Base-by-base conservation (phyloP, 495 filamentous ascomycete species). In the Acidomyces sp. region DNA sequence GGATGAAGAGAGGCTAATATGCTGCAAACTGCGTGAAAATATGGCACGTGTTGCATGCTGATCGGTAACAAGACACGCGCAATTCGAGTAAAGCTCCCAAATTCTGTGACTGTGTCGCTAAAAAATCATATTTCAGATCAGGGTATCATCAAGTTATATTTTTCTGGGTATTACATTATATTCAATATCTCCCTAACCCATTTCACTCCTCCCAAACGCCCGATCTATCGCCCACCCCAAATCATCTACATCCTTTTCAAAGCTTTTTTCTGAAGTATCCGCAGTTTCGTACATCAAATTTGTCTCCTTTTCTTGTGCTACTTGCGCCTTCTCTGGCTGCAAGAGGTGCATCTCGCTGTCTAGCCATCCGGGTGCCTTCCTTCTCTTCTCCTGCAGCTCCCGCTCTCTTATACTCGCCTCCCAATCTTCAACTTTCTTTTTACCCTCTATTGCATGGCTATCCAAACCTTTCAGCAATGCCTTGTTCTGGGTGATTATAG, bases 341-440 rank as follows among this genome's bases (percentile, higher is more conserved):
- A 97, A 58, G 39, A 97, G 62, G 52, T 82, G 72, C 56, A 82
- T 78, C 20, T 93, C 83, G 25, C 83, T 80, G 57, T 97, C 90
- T 52, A 97, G 61, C 82, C 88, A 97, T 1, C 90, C 90, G 12
- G 90, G 90, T 28, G 90, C 90, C 24, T 93, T 69, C 15, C 85
- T 68, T 38, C 90, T 61, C 69, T 93, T 94, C 71, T 96, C 90
- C 24, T 83, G 84, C 41, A 97, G 63, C 42, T 96, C 90, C 34
- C 80, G 69, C 35, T 82, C 75, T 31, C 62, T 60, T 43, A 88
- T 78, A 3, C 67, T 64, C 48, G 75, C 72, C 51, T 88, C 78
- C 67, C 90, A 81, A 6, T 68, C 70, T 34, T 60, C 62, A 34
- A 95, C 62, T n/a, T 70, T 67, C 29, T 66, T 62, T 30, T 78